Evolutionary conservation across 2,329 filamentous ascomycete species (phyloP), one percentile per base, ranked within the genome.

Genomic region (Sclerotinia spermophila): DNA sequence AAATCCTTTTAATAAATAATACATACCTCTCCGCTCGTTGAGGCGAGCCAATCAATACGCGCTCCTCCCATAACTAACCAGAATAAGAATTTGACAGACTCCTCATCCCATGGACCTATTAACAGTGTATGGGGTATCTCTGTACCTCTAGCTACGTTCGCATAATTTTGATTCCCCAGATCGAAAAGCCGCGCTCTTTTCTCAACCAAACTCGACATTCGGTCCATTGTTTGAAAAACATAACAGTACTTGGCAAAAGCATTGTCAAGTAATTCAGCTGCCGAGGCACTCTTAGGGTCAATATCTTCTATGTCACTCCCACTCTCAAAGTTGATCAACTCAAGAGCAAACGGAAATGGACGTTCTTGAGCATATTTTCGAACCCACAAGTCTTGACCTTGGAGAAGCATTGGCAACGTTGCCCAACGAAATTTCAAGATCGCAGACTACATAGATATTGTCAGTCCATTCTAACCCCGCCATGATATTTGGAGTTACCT

Each of bases 51-150:
- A 48, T 77, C 72, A 58, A 80, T 72, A 44, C 44, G 53, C 30
- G 74, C 78, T 40, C 77, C 75, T 44, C 73, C 75, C 48, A 74
- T 76, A 17, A 74, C 71, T 15, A 79, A 62, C 75, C 77, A 78
- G 67, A 74, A 80, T 15, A 80, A 72, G 68, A 74, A 69, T 42
- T 70, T 71, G 10, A 77, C 62, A 45, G 72, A 71, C 0, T 75
- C 74, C 40, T 78, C 73, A 21, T 72, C 70, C 78, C 78, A 80
- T 15, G 77, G 77, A 17, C 78, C 76, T 13, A 70, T 66, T 11
- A 80, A 74, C n/a, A 79, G 71, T 40, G 72, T 75, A 30, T 75
- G 59, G 2, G 78, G 78, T 45, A 80, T 77, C 67, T 78, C 73
- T 27, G 72, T 66, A 13, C 64, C 69, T 30, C 70, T 42, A 13